Base-by-base conservation (phyloP, 2,329 filamentous ascomycete species). In the Colletotrichum lupini region DNA sequence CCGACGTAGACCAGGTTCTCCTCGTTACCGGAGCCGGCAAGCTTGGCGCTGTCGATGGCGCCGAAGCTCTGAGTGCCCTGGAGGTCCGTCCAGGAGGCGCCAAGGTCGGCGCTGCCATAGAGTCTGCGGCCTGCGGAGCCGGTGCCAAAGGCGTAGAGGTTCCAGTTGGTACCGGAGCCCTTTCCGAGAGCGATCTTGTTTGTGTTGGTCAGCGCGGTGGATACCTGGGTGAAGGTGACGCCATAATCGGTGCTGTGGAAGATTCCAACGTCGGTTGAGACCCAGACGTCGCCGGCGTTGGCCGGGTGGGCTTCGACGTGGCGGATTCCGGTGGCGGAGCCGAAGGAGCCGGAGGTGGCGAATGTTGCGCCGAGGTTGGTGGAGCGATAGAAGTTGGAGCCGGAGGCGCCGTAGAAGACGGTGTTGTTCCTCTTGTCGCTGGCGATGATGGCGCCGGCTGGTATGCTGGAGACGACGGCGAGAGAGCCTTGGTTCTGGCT, bases 281-380 rank as follows among this genome's bases (percentile, higher is more conserved):
- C 88, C 80, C 86, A 89, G 57, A 94, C 85, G 60, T 91, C 89
- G n/a, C 92, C 91, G 0, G 89, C 88, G 12, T 85, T 83, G 12
- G 86, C 84, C 0, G 91, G 90, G 73, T 92, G 85, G 0, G 85
- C 85, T 19, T 87, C 88, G 16, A 93, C 85, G 35, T 87, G 85
- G 53, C 90, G 90, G 68, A 93, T 82, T n/a, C 82, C 77, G 2
- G 80, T 82, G 2, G 82, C 84, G 12, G 81, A 80, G 3, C 79
- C 80, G 0, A 88, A 78, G 0, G 82, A 76, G 0, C 82, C 81
- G 0, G 75, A 80, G 8, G 81, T 78, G 6, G 82, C 75, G 75
- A 91, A 91, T 4, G 85, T 85, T 0, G 81, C 76, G 0, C 84
- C 89, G 0, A 78, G 80, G 76, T 90, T 80, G 3, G 82, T 85